A percentile compares a stretch with the other conserved stretches of the same genome.
Evolutionary conservation across 2,329 filamentous ascomycete genomes (phyloP).

Genomic region (Nemania abortiva): DNA sequence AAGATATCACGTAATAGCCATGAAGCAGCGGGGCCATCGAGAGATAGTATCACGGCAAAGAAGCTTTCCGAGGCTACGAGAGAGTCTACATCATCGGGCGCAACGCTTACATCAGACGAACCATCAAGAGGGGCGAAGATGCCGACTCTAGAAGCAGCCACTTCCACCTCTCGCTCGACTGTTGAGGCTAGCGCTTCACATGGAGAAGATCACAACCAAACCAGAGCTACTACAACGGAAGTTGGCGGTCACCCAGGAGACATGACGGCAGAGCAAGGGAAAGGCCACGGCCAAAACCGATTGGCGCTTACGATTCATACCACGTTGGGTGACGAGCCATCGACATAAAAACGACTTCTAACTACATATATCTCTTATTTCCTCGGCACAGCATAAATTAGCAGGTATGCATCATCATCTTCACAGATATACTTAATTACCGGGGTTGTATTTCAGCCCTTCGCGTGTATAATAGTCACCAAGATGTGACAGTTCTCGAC

Average conservation of each 20-base stretch:
- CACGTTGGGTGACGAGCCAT: slow-evolving; percentile 40
- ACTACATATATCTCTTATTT: slow-evolving; percentile 24
- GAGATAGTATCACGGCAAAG: slow-evolving; percentile 29
- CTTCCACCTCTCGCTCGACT: neutral
- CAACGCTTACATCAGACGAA: slow-evolving; percentile 26
- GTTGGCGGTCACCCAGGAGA: slow-evolving; percentile 41
- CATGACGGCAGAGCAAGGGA: slow-evolving; percentile 42
- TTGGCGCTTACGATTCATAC: slow-evolving; percentile 56
- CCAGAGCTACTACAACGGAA: slow-evolving; percentile 22
- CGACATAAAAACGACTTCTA: slow-evolving; percentile 31
- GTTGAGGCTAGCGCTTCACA: neutral
- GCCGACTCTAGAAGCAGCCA: slow-evolving; percentile 16
- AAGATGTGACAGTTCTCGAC: slow-evolving; percentile 27
- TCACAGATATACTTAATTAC: slow-evolving; percentile 32
- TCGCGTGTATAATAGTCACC: slow-evolving; percentile 47
- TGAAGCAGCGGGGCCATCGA: slow-evolving; percentile 44
- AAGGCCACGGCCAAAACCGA: slow-evolving; percentile 48
- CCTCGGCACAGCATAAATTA: slow-evolving; percentile 37
- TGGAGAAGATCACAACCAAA: slow-evolving; percentile 31
- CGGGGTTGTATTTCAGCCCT: slow-evolving; percentile 28
- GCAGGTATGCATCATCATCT: slow-evolving; percentile 34
- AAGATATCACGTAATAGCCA: slow-evolving; percentile 54
- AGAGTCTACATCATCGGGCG: slow-evolving; percentile 33
- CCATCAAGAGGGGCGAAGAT: slow-evolving; percentile 20
- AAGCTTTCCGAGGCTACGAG: slow-evolving; percentile 28